Percentiles rank a stretch among this genome's conserved stretches.
Evolutionary conservation across 768 basidiomycete species (phyloP).

Genomic region (Jaapia argillacea): DNA sequence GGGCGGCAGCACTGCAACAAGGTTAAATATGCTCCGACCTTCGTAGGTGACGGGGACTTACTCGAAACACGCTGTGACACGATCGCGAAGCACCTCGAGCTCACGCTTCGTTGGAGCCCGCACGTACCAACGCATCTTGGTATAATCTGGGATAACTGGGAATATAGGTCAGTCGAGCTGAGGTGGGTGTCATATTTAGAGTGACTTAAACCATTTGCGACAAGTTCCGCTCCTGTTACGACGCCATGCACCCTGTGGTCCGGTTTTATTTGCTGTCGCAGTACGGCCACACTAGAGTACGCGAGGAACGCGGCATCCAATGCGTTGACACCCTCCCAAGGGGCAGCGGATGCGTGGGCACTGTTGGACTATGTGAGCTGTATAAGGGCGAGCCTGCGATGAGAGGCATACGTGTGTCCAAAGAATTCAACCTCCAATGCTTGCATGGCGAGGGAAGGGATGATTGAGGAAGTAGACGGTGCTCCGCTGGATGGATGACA

Average conservation of each 20-base stretch:
- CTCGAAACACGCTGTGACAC: slow-evolving; percentile 65
- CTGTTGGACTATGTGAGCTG: slow-evolving; percentile 4
- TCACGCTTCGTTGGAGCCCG: slow-evolving; percentile 58
- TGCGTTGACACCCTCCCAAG: slow-evolving; percentile 84
- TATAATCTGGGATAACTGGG: slow-evolving; percentile 76
- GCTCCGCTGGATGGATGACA: slow-evolving; percentile 62
- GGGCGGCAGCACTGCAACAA: slow-evolving; percentile 48
- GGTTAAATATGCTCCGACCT: slow-evolving; percentile 5
- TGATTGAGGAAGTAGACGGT: slow-evolving; percentile 36
- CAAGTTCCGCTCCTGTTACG: slow-evolving; percentile 58
- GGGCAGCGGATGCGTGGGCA: slow-evolving; percentile 56
- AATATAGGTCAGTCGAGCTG: not conserved
- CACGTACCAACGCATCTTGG: slow-evolving; percentile 62
- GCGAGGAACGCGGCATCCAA: slow-evolving; percentile 84
- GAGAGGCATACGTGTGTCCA: slow-evolving; percentile 51
- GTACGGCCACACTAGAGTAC: slow-evolving; percentile 66
- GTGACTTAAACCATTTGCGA: slow-evolving; percentile 48
- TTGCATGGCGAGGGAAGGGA: slow-evolving; percentile 55
- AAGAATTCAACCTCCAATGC: slow-evolving; percentile 58
- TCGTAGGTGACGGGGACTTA: slow-evolving; percentile 29
- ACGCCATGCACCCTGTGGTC: slow-evolving; percentile 73
- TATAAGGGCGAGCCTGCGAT: not conserved
- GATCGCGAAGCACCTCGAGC: slow-evolving; percentile 39
- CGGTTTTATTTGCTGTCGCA: slow-evolving; percentile 84
- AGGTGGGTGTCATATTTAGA: not conserved